Percentiles rank a stretch among this genome's conserved stretches.
Evolutionary conservation across 2,329 filamentous ascomycete genomes (phyloP).

Genomic region (Pseudogymnoascus destructans): DNA sequence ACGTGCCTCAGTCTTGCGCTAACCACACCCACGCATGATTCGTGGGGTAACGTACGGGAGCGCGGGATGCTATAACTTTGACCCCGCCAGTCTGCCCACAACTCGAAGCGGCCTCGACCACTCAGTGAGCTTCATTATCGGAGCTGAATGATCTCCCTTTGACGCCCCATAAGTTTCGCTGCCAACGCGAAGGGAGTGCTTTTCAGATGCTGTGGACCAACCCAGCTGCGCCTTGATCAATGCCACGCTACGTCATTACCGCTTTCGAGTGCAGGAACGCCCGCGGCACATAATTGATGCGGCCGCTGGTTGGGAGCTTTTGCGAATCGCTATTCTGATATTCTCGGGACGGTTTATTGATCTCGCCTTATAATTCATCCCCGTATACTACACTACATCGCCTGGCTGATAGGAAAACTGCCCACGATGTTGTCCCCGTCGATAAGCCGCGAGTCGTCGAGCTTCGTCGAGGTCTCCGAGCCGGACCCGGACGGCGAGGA

Average conservation of each 20-base stretch:
- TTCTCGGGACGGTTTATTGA: neutral
- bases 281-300: neutral
- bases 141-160: neutral
- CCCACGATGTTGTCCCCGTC: neutral
- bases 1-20: slow-evolving; percentile 3
- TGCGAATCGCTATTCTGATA: neutral
- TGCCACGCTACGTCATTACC: neutral
- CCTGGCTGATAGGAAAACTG: neutral
- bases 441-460: neutral
- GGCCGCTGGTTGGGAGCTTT: neutral
- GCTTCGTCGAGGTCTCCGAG: neutral
- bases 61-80: neutral
- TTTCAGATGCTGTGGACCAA: neutral
- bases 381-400: neutral
- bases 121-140: neutral
- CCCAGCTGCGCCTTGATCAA: neutral
- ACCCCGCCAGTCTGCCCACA: neutral
- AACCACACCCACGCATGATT: neutral
- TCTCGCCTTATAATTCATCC: neutral
- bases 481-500: neutral
- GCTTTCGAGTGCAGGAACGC: neutral
- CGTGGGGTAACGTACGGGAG: neutral
- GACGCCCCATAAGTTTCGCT: neutral
- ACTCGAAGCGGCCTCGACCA: neutral
- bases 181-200: neutral